These are phyloP conservation scores for Pleurotus tuoliensis DNA, from an alignment of 768 basidiomycete species.

Conservation along the genomic window DNA sequence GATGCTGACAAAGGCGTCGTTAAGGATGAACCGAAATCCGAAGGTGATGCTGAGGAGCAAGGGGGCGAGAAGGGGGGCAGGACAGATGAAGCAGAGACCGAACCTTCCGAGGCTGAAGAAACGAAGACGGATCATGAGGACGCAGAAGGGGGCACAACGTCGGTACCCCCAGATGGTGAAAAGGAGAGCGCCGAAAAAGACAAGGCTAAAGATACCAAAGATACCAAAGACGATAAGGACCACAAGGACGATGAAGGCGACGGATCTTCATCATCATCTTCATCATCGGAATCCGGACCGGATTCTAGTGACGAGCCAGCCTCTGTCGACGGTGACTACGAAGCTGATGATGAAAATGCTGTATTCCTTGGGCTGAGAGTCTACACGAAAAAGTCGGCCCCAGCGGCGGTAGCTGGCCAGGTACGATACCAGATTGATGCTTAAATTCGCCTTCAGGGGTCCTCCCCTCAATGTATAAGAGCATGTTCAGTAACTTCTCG, in stretches of 20 bases:
- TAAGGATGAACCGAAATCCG: background rate
- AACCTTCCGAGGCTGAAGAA: background rate
- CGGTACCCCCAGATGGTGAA: background rate
- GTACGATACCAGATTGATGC: slow-evolving; percentile 20
- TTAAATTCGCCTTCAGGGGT: too few species aligned
- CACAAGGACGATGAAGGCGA: slow-evolving; percentile 2
- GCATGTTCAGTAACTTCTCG: too few species aligned
- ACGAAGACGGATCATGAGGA: background rate
- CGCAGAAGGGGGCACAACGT: background rate
- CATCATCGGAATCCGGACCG: background rate
- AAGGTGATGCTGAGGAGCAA: background rate
- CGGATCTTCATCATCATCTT: background rate
- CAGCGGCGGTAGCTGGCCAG: slow-evolving; percentile 29
- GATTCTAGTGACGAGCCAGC: background rate
- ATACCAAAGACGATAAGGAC: slow-evolving; percentile 2
- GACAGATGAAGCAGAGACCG: background rate
- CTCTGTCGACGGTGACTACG: background rate
- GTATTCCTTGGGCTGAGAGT: slow-evolving; percentile 33
- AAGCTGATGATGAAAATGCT: slow-evolving; percentile 6
- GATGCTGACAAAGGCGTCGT: background rate
- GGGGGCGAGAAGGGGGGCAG: background rate
- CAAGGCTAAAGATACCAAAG: slow-evolving; percentile 1
- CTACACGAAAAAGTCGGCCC: slow-evolving; percentile 31
- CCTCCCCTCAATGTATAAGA: too few species aligned
- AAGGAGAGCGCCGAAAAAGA: background rate